Percentiles rank a stretch among this genome's conserved stretches.
Evolutionary conservation across 495 filamentous ascomycete genomes (phyloP).

Genomic region (Antarctomyces pellizariae): DNA sequence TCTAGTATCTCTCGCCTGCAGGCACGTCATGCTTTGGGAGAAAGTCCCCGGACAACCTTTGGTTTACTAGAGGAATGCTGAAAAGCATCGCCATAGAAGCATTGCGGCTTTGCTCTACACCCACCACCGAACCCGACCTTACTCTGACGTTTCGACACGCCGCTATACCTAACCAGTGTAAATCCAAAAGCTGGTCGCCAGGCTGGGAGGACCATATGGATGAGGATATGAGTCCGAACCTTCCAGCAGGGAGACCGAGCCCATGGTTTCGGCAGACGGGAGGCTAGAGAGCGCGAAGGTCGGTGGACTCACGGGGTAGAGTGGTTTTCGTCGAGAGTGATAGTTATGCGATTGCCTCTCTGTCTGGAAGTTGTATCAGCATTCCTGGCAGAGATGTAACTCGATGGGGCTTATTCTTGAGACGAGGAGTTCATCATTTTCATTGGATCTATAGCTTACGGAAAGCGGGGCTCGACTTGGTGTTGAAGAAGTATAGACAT

Average conservation of each 20-base stretch:
- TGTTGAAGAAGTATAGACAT: conserved; percentile 5
- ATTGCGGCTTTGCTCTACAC: conserved; percentile 24
- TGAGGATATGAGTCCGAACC: conserved; percentile 76
- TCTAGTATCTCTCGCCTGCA: conserved; percentile 16
- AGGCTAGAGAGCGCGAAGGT: conserved; percentile 17
- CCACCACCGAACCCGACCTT: neutral
- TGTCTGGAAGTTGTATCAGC: conserved; percentile 24
- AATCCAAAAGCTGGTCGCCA: conserved; percentile 8
- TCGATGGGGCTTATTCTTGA: conserved; percentile 99
- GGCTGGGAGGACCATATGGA: conserved; percentile 31
- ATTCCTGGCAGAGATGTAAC: conserved; percentile 75
- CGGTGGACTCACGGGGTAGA: conserved; percentile 14
- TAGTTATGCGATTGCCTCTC: conserved; percentile 95
- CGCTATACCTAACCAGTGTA: conserved; percentile 1
- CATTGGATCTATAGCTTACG: conserved; percentile 41
- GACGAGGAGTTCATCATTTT: conserved; percentile 58
- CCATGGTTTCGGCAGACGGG: too few relatives aligned
- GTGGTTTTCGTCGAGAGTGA: conserved; percentile 70
- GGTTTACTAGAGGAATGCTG: too few relatives aligned
- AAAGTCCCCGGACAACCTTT: conserved; percentile 99
- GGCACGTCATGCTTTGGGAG: conserved; percentile 64
- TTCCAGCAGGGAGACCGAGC: too few relatives aligned
- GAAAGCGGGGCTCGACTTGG: conserved; percentile 24
- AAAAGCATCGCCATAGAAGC: too few relatives aligned
- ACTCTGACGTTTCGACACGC: conserved; percentile 21